These are phyloP conservation scores for Fraxinus anomala DNA, from an alignment of 257 asterid species.

Conservation along the genomic window DNA sequence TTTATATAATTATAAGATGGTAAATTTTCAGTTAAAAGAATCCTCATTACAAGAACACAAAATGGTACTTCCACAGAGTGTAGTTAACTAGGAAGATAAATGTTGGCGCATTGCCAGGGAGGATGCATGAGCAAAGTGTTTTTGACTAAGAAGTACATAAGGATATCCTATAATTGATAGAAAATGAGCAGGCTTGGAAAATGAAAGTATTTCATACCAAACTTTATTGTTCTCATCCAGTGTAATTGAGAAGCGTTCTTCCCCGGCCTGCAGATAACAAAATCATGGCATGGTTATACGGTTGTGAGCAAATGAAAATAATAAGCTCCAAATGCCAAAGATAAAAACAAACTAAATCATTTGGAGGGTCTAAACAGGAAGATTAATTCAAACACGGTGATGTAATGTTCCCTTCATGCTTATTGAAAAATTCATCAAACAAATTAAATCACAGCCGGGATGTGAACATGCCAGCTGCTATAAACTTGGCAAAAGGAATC, in stretches of 20 bases:
- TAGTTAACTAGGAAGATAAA: slow-evolving; percentile 41
- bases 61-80: background rate
- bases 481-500: background rate
- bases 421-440: background rate
- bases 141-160: slow-evolving; percentile 73
- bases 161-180: slow-evolving; percentile 78
- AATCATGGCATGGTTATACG: slow-evolving; percentile 13
- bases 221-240: slow-evolving; percentile 84
- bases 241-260: slow-evolving; percentile 88
- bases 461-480: background rate
- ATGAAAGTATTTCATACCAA: slow-evolving; percentile 90
- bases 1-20: background rate
- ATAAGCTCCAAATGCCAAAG: slow-evolving; percentile 14
- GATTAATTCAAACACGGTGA: background rate
- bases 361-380: background rate
- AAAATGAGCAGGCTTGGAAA: slow-evolving; percentile 80
- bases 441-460: background rate
- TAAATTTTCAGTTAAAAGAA: background rate
- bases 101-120: slow-evolving; percentile 63
- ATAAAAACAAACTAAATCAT: background rate
- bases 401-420: background rate
- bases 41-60: background rate
- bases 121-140: slow-evolving; percentile 78
- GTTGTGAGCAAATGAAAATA: background rate
- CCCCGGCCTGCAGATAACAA: slow-evolving; percentile 74